phyloP scores from a whole-genome alignment of 2,329 filamentous ascomycete genomes.

The Fusarium buxicola region DNA sequence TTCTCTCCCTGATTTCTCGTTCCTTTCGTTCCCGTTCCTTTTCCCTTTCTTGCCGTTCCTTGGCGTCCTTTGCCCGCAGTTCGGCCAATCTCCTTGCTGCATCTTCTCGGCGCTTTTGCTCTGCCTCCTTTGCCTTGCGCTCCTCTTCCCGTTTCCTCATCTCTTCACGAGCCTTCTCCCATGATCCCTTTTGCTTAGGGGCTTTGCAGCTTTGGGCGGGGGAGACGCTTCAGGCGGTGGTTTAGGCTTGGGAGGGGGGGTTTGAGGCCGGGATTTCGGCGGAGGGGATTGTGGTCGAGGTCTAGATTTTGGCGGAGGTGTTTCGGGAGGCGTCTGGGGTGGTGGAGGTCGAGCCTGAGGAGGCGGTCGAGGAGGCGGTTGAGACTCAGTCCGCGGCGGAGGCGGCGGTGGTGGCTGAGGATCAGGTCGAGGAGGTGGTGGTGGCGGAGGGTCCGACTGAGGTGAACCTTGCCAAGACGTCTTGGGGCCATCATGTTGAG shows the following conservation, averaged over 20 bases:
- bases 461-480: constrained; percentile 54
- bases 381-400: constrained; percentile 36
- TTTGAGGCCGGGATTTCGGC: constrained; percentile 32
- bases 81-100: constrained; percentile 64
- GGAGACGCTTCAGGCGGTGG: constrained; percentile 33
- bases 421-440: constrained; percentile 39
- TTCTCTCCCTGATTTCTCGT: constrained; percentile 49
- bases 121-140: constrained; percentile 69
- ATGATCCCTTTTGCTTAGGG: constrained; percentile 60
- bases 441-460: constrained; percentile 40
- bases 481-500: constrained; percentile 50
- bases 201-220: constrained; percentile 1
- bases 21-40: constrained; percentile 53
- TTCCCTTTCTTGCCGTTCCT: constrained; percentile 58
- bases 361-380: constrained; percentile 41
- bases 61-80: constrained; percentile 66
- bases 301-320: constrained; percentile 41
- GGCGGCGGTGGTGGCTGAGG: constrained; percentile 32
- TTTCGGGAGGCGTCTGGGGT: constrained; percentile 37
- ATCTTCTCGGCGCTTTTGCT: constrained; percentile 63
- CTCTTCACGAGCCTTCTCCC: constrained; percentile 78
- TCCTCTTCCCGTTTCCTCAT: constrained; percentile 73
- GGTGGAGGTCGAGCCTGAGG: constrained; percentile 32
- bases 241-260: constrained; percentile 37
- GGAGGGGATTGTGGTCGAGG: constrained; percentile 40